Evolutionary conservation across 192 early-diverging fungal genomes (phyloP), one percentile per base, ranked within the genome.

Genomic region (Tieghemiomyces parasiticus): DNA sequence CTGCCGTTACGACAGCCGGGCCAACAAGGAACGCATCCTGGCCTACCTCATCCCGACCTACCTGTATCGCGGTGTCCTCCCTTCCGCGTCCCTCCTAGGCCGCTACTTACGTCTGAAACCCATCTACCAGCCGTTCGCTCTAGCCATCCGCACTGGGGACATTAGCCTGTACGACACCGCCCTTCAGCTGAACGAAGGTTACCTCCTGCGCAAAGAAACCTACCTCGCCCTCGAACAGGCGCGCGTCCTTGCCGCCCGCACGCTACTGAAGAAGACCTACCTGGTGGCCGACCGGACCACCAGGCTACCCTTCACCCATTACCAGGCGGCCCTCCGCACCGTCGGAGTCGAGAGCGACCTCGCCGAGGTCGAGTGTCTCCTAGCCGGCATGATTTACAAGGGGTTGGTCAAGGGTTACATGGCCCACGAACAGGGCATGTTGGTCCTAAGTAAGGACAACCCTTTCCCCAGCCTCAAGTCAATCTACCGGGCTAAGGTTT

Each of bases 351-450:
- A 72, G 26, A 61, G 79, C 1, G 81, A 81, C 19, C 50, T 79
- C 34, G 79, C 79, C 16, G 90, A 94, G 55, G 84, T 91, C 4
- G 89, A 88, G 63, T 90, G 91, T 63, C 80, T 88, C 55, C 65
- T 99, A 33, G 92, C 91, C 2, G 86, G 85, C 59, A 84, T 94
- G 85, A 87, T 99, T 45, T 81, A 80, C 66, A 87, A 85, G 74
- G 90, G 88, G 2, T 90, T 81, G 63, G 78, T 96, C 13, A 87
- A 86, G 47, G 91, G 91, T 3, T 94, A 96, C 68, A 30, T 96
- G 35, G 84, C 89, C 1, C 85, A 90, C 60, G 87, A 90, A 53
- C 79, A 84, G 46, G 70, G 77, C 16, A 73, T 81, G 26, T 70
- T 86, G 6, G 93, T 96, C 13, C 67, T 92, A 16, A 86, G 83